Base-by-base conservation (phyloP, 345 rosid genomes). In the Luvunga scandens region DNA sequence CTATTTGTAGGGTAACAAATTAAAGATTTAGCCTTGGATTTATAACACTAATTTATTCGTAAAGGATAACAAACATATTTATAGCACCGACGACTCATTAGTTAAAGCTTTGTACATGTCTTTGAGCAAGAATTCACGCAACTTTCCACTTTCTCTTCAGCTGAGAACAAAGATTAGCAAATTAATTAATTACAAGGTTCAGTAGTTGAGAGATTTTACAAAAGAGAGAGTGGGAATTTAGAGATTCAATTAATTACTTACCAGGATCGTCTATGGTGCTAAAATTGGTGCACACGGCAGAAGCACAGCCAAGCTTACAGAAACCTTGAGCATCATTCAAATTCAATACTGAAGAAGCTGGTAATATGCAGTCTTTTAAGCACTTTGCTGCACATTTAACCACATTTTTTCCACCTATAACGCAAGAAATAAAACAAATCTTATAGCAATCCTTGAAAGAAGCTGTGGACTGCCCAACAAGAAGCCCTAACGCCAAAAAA, bases 101-200 rank as follows among this genome's bases (percentile, higher is more conserved):
- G 14, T 42, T 16, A 16, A 50, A 13, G 16, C 7, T 50, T 50
- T 2, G 5, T 5, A 0, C 56, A 50, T 16, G 64, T 75, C 62
- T 42, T 56, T 1, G 83, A 77, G 82, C 88, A 87, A n/a, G 86
- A 85, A 34, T 80, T 71, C 75, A 85, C 83, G 62, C 88, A 85
- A 22, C 75, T 71, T 13, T 65, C 81, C 55, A 85, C 88, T 82
- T 79, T 77, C 80, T 82, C 69, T 61, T 75, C 86, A 61, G 80
- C 90, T 87, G 80, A 69, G 50, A 66, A 16, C 9, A 72, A 31
- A 69, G 24, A 65, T 3, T 9, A 62, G 6, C 27, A 69, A 59
- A 12, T 66, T 66, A 42, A 42, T 36, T 19, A 55, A 10, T 30
- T n/a, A 38, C 4, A 10, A 42, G 48, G 10, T 42, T 42, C 48